These are phyloP conservation scores for Yamadazyma atlantica DNA, from an alignment of 1,139 yeast genomes.

Conservation along the genomic window DNA sequence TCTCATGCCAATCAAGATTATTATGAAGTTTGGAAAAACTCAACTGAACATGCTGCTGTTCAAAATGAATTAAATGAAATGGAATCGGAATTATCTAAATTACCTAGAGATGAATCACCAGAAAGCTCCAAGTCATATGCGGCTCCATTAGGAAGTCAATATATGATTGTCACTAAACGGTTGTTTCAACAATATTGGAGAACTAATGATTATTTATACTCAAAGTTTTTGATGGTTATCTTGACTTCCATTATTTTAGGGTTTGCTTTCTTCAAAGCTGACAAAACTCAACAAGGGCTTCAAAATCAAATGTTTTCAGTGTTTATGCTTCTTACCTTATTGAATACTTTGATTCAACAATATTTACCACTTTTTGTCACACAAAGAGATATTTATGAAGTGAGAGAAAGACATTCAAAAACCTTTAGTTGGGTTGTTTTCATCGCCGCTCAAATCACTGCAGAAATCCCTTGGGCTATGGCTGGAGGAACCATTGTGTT, in stretches of 20 bases:
- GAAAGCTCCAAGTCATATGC: constrained; percentile 44
- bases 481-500: constrained; percentile 64
- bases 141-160: constrained; percentile 48
- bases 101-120: constrained; percentile 30
- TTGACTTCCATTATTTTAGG: constrained; percentile 65
- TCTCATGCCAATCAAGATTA: constrained; percentile 65
- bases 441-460: constrained; percentile 62
- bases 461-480: constrained; percentile 76
- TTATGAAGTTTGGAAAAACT: constrained; percentile 63
- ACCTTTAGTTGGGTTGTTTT: constrained; percentile 30
- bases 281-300: constrained; percentile 39
- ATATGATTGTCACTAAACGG: constrained; percentile 50
- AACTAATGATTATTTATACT: constrained; percentile 70
- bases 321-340: constrained; percentile 52
- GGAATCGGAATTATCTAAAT: constrained; percentile 45
- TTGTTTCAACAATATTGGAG: constrained; percentile 70
- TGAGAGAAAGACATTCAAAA: constrained; percentile 35
- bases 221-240: constrained; percentile 56
- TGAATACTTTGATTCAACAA: constrained; percentile 57
- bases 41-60: constrained; percentile 51
- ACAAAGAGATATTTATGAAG: constrained; percentile 38
- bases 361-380: constrained; percentile 31
- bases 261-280: constrained; percentile 54
- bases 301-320: constrained; percentile 51
- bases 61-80: constrained; percentile 40